These are phyloP conservation scores for Carex scoparia DNA, from an alignment of 176 grass and related monocot species.

Conservation along the genomic window DNA sequence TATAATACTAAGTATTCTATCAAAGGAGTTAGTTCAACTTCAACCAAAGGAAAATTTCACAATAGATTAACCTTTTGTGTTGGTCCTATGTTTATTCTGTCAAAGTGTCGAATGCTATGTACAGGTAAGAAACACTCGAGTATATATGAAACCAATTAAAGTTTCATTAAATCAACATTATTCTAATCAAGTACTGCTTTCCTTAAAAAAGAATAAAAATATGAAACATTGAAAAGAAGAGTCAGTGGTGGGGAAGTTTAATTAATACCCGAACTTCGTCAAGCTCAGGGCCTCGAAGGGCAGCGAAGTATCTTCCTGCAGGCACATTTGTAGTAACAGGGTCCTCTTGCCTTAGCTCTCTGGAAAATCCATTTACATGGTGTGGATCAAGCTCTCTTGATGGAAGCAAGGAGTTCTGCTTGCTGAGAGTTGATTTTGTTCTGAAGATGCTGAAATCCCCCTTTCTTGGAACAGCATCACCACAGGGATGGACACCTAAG, in stretches of 20 bases:
- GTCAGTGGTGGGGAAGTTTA: not conserved
- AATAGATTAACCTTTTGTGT: not conserved
- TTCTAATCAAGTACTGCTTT: not conserved
- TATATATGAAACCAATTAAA: not conserved
- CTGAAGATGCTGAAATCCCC: constrained; percentile 94
- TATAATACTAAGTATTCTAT: no score
- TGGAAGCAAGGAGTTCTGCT: constrained; percentile 70
- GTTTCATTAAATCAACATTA: not conserved
- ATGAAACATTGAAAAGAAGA: not conserved
- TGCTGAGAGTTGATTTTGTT: constrained; percentile 84
- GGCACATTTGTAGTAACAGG: constrained; percentile 79
- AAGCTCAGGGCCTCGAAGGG: constrained; percentile 89
- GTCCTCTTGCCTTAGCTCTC: constrained; percentile 34
- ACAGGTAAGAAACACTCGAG: not conserved
- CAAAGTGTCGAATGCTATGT: not conserved
- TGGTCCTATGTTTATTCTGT: not conserved
- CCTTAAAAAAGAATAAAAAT: not conserved
- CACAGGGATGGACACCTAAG: constrained; percentile 39
- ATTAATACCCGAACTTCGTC: constrained; percentile 79
- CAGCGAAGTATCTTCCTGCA: constrained; percentile 88
- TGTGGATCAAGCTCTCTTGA: constrained; percentile 41
- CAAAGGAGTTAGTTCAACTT: no score
- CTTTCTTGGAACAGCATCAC: constrained; percentile 24
- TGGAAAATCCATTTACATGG: constrained; percentile 36
- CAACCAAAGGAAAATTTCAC: not conserved